Evolutionary conservation across 495 filamentous ascomycete genomes (phyloP), one percentile per base, ranked within the genome.

Genomic region (Parathielavia hyrcaniae): DNA sequence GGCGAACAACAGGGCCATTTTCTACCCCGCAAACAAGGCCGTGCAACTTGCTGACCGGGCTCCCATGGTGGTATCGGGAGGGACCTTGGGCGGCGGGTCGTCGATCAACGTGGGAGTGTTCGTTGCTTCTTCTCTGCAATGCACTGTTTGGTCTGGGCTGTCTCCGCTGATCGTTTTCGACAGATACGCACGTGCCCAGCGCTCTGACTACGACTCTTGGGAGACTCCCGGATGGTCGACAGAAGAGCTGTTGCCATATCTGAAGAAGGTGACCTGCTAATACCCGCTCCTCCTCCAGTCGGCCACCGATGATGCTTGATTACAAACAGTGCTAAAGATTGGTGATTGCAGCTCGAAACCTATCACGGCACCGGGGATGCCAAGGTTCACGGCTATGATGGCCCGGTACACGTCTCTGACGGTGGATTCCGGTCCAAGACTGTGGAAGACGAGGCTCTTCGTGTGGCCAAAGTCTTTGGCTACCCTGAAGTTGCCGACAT

Each of bases 41-140:
- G 38, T 38, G 13, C 19, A 11, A 20, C 2, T 43, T 3, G 74
- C 65, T 50, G 74, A 69, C 26, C 67, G 78, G 48, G 71, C 72
- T 52, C 63, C 69, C 12, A 72, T 80, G n/a, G 76, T 86, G 9
- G 74, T 77, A 0, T 69, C 69, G 9, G 82, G 81, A 17, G 79
- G 79, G 39, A 69, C 76, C 1, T 71, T 86, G 0, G 83, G 83
- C 45, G 83, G 83, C 22, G 82, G 81, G 11, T 79, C 74, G 3
- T 79, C 79, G 1, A 79, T 82, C 30, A 86, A 86, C 62, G n/a
- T n/a, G n/a, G n/a, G n/a, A n/a, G n/a, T n/a, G n/a, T n/a, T n/a
- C n/a, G n/a, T n/a, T n/a, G n/a, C n/a, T n/a, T n/a, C n/a, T n/a
- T n/a, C n/a, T n/a, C n/a, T n/a, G n/a, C n/a, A n/a, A n/a, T n/a